Percentiles rank a stretch among this genome's conserved stretches.
Conservation (phyloP, 371 early-diverging fungal species). For the Mucor plumbeus region DNA sequence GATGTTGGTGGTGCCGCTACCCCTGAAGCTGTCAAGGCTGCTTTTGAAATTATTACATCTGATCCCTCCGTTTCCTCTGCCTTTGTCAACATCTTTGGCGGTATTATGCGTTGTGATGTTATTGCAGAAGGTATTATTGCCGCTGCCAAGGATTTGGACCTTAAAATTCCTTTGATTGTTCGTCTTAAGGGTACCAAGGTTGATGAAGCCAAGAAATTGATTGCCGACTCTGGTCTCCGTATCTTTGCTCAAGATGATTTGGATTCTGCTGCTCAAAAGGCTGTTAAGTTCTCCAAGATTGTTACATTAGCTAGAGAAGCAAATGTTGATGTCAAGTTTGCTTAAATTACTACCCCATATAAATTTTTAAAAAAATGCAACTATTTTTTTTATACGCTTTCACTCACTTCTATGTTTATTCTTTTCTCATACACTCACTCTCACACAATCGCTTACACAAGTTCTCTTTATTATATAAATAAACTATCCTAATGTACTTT, state of each 20-base stretch:
- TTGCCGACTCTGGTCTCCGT: constrained; percentile 88
- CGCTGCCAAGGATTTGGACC: constrained; percentile 89
- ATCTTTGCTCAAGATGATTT: constrained; percentile 95
- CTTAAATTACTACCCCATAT: constrained; percentile 19
- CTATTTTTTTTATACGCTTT: not conserved
- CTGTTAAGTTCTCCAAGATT: constrained; percentile 91
- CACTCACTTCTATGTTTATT: not conserved
- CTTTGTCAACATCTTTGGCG: constrained; percentile 99
- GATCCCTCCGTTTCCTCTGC: constrained; percentile 94
- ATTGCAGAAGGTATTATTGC: constrained; percentile 98
- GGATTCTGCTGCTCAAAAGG: constrained; percentile 94
- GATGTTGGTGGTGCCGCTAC: constrained; percentile 98
- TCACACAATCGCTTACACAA: not conserved
- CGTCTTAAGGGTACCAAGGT: constrained; percentile 90
- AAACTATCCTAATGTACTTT: constrained; percentile 4
- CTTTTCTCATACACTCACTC: not conserved
- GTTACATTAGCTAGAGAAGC: constrained; percentile 76
- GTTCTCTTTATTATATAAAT: not conserved
- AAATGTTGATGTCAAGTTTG: constrained; percentile 69
- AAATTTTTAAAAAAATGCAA: not conserved
- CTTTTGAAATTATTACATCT: constrained; percentile 97
- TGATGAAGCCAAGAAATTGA: constrained; percentile 60
- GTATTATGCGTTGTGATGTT: constrained; percentile 98
- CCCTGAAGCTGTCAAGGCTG: constrained; percentile 95
- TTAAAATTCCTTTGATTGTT: constrained; percentile 94